Percentiles rank a stretch among this genome's conserved stretches.
Evolutionary conservation across 2,329 filamentous ascomycete species (phyloP).

Genomic region (Hymenoscyphus albidus): DNA sequence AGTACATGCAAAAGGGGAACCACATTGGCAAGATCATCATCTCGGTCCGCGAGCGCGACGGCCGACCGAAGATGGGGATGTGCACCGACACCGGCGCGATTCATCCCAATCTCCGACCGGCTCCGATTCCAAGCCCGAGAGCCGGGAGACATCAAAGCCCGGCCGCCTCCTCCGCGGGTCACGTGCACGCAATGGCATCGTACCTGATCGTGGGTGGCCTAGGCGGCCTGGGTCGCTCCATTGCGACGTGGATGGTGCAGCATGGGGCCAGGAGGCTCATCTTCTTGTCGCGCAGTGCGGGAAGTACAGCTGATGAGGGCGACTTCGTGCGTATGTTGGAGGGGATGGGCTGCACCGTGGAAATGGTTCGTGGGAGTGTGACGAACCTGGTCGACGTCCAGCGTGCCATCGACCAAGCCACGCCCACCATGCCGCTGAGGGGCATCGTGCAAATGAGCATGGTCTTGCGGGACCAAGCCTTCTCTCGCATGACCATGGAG

Average conservation of each 20-base stretch:
- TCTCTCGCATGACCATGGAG: conserved; percentile 36
- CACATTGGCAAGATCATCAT: conserved; percentile 14
- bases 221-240: conserved; percentile 37
- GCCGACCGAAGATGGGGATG: too few relatives aligned
- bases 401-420: too few relatives aligned
- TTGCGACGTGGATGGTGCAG: conserved; percentile 37
- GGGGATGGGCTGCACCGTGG: background rate
- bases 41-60: background rate
- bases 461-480: conserved; percentile 16
- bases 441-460: too few relatives aligned
- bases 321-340: background rate
- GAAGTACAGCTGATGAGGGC: conserved; percentile 1
- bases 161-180: too few relatives aligned
- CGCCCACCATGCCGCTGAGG: too few relatives aligned
- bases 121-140: too few relatives aligned
- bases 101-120: too few relatives aligned
- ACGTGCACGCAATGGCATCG: background rate
- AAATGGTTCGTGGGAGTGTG: too few relatives aligned
- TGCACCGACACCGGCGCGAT: too few relatives aligned
- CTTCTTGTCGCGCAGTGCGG: conserved; percentile 35
- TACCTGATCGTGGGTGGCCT: conserved; percentile 40
- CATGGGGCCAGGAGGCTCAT: conserved; percentile 37
- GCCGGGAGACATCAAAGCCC: too few relatives aligned
- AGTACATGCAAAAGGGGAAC: conserved; percentile 14
- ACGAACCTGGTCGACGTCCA: too few relatives aligned